Percentiles rank a stretch among this genome's conserved stretches.
phyloP scores from a whole-genome alignment of 805 yeast species.

The Hanseniaspora clermontiae region DNA sequence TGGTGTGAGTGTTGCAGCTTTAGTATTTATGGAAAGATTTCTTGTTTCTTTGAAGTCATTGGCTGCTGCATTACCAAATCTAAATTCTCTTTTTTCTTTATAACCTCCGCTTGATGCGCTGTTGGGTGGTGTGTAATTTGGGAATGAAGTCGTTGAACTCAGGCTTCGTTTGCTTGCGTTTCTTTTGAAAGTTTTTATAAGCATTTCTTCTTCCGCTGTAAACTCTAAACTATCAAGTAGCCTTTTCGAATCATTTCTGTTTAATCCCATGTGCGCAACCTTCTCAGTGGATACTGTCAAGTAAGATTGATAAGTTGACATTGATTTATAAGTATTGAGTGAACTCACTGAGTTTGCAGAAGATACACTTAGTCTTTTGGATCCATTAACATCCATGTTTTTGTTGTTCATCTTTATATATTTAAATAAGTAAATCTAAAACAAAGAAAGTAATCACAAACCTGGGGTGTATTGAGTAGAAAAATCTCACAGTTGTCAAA shows the following conservation, averaged over 20 bases:
- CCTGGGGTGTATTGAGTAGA: too few relatives aligned
- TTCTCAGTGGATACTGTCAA: constrained; percentile 1
- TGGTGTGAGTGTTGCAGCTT: neutral
- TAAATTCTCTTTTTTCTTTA: neutral
- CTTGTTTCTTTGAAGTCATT: neutral
- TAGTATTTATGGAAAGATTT: neutral
- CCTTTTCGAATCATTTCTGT: constrained; percentile 19
- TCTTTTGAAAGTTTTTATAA: constrained; percentile 22
- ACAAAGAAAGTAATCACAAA: too few relatives aligned
- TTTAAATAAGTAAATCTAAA: neutral
- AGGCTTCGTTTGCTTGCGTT: constrained; percentile 17
- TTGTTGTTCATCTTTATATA: neutral
- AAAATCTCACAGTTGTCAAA: too few relatives aligned
- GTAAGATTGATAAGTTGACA: constrained; percentile 10
- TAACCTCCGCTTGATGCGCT: neutral
- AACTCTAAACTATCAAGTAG: constrained; percentile 26
- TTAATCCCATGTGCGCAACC: neutral
- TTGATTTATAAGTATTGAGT: constrained; percentile 1
- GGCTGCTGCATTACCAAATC: neutral
- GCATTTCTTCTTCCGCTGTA: constrained; percentile 23
- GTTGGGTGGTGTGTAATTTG: neutral
- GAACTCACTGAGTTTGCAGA: constrained; percentile 23
- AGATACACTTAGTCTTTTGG: constrained; percentile 19
- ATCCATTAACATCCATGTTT: neutral
- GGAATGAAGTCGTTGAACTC: neutral